Conservation (phyloP, 805 yeast genomes). For the Lipomyces sp. region DNA sequence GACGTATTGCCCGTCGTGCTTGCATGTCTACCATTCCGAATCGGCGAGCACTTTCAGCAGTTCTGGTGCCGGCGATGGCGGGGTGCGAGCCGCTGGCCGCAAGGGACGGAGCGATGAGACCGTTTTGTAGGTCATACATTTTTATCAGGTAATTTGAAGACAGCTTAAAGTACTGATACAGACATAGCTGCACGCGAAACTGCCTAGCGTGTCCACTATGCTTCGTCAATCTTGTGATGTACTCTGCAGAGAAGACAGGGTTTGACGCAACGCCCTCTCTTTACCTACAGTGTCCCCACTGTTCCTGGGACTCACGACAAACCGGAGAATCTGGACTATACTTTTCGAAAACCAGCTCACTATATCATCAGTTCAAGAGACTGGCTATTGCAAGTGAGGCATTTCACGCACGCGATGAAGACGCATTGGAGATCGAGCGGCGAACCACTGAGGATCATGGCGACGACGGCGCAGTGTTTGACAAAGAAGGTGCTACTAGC, state of each 20-base stretch:
- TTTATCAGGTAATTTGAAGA: too few relatives aligned
- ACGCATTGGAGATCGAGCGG: too few relatives aligned
- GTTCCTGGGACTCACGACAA: constrained; percentile 22
- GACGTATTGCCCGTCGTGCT: constrained; percentile 40
- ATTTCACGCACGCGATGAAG: too few relatives aligned
- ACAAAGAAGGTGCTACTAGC: too few relatives aligned
- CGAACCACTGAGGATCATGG: too few relatives aligned
- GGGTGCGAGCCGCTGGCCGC: too few relatives aligned
- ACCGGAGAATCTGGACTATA: not conserved
- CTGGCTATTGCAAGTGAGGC: not conserved
- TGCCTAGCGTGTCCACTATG: constrained; percentile 41
- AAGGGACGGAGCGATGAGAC: not conserved
- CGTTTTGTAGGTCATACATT: not conserved
- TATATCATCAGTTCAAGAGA: constrained; percentile 13
- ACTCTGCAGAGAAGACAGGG: not conserved
- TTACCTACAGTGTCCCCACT: constrained; percentile 22
- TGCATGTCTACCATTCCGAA: constrained; percentile 35
- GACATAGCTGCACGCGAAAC: constrained; percentile 35
- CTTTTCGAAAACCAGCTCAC: constrained; percentile 11
- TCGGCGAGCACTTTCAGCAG: constrained; percentile 2
- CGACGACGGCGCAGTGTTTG: too few relatives aligned
- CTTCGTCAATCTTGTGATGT: constrained; percentile 22
- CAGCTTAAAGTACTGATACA: too few relatives aligned
- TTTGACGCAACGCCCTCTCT: not conserved
- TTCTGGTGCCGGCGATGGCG: too few relatives aligned